phyloP scores from a whole-genome alignment of 139 green algal genomes.

The Auxenochlorella pyrenoidosa region DNA sequence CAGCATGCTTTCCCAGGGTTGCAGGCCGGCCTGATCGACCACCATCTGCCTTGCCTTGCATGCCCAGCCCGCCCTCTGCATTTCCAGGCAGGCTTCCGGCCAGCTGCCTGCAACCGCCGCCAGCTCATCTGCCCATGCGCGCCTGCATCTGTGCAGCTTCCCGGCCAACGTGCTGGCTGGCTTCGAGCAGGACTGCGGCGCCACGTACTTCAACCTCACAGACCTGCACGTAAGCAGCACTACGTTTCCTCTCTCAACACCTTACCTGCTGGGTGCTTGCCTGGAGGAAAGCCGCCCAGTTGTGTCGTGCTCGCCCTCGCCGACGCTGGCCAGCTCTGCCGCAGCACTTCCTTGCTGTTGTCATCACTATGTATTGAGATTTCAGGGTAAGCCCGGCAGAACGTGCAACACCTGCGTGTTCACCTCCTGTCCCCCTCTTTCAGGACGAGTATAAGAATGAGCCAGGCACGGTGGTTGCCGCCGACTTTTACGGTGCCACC shows the following conservation, averaged over 20 bases:
- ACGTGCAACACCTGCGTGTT: not conserved
- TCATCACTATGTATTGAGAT: too few species aligned
- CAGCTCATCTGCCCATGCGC: too few species aligned
- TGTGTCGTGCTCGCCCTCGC: too few species aligned
- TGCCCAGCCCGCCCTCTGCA: not conserved
- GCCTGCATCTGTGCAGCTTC: slow-evolving; percentile 50
- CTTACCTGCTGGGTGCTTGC: too few species aligned
- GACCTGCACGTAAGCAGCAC: slow-evolving; percentile 70
- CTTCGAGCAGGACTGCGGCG: slow-evolving; percentile 80
- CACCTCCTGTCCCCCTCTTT: not conserved
- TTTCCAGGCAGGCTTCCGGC: too few species aligned
- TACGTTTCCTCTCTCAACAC: not conserved
- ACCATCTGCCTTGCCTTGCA: not conserved
- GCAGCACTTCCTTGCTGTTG: not conserved
- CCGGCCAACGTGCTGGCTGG: slow-evolving; percentile 84
- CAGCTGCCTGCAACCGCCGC: too few species aligned
- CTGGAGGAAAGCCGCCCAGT: too few species aligned
- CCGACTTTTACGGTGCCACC: slow-evolving; percentile 87
- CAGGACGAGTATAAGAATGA: slow-evolving; percentile 88
- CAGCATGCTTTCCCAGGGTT: not conserved
- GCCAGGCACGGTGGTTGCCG: slow-evolving; percentile 82
- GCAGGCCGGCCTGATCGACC: too few species aligned
- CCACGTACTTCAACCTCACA: slow-evolving; percentile 91
- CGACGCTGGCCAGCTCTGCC: too few species aligned
- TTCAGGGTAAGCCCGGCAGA: not conserved